A percentile compares a stretch with the other conserved stretches of the same genome.
Evolutionary conservation across 352 stramenopile species (phyloP).

Genomic region (Pythium myriotylum): DNA sequence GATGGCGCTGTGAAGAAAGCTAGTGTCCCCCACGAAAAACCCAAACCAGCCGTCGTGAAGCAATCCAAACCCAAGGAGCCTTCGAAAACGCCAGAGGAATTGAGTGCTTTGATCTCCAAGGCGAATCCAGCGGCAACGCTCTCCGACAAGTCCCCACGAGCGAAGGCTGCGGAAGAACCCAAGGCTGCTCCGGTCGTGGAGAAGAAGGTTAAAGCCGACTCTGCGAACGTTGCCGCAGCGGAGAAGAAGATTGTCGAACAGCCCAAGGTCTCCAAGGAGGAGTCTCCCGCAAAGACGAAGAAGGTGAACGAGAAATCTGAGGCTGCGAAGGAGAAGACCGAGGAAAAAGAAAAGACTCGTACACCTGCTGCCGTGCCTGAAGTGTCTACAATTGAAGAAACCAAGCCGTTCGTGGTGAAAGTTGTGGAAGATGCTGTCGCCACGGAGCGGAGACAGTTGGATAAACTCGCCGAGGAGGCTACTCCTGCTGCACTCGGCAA

Average conservation of each 20-base stretch:
- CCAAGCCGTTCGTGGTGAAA: constrained; percentile 45
- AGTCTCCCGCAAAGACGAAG: constrained; percentile 28
- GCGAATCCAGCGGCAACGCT: constrained; percentile 29
- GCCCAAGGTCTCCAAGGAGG: constrained; percentile 12
- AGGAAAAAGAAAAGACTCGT: constrained; percentile 17
- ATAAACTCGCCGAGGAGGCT: constrained; percentile 54
- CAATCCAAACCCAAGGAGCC: constrained; percentile 27
- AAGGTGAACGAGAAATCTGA: constrained; percentile 25
- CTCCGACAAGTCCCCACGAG: constrained; percentile 7
- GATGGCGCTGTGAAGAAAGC: constrained; percentile 22
- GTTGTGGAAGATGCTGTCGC: constrained; percentile 61
- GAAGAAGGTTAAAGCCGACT: constrained; percentile 9
- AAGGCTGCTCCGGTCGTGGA: constrained; percentile 17
- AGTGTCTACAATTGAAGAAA: constrained; percentile 34
- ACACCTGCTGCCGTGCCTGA: constrained; percentile 10
- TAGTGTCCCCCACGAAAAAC: not conserved
- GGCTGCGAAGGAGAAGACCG: constrained; percentile 29
- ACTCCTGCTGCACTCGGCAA: constrained; percentile 43
- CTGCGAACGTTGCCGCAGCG: constrained; percentile 3
- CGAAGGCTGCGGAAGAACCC: constrained; percentile 22
- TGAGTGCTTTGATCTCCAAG: constrained; percentile 55
- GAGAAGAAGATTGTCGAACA: constrained; percentile 2
- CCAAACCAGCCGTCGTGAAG: constrained; percentile 19
- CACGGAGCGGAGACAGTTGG: constrained; percentile 65
- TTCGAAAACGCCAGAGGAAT: constrained; percentile 42